These are phyloP conservation scores for Aspergillus bombycis DNA, from an alignment of 2,329 filamentous ascomycete genomes.

Conservation along the genomic window DNA sequence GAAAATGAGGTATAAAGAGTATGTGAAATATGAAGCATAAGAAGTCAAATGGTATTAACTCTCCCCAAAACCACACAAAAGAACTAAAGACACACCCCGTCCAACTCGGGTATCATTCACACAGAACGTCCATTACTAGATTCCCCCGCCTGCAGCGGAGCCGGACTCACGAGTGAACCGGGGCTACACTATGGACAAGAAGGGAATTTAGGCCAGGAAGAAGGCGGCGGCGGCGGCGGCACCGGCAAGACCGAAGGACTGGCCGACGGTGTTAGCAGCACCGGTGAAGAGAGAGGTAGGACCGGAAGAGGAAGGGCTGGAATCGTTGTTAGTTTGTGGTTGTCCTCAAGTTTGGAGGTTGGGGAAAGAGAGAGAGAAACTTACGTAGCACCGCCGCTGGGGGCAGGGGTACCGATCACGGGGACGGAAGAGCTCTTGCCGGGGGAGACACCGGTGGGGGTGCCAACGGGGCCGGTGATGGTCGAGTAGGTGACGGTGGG, in stretches of 20 bases:
- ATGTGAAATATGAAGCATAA: constrained; percentile 21
- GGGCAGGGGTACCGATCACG: constrained; percentile 20
- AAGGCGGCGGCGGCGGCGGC: constrained; percentile 34
- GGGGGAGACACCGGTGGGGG: constrained; percentile 15
- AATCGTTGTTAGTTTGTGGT: neutral
- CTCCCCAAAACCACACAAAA: constrained; percentile 21
- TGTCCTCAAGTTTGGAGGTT: no score
- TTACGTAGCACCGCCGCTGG: constrained; percentile 23
- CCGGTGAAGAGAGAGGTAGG: constrained; percentile 30
- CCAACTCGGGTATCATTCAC: constrained; percentile 9
- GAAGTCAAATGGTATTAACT: constrained; percentile 25
- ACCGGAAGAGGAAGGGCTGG: constrained; percentile 23
- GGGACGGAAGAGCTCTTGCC: constrained; percentile 18
- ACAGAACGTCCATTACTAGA: constrained; percentile 5
- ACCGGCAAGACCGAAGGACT: constrained; percentile 36
- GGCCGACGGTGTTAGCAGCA: constrained; percentile 32
- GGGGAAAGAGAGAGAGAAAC: no score
- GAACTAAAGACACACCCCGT: constrained; percentile 27
- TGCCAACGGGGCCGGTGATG: constrained; percentile 23
- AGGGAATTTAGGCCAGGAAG: constrained; percentile 38
- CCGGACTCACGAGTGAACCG: constrained; percentile 17
- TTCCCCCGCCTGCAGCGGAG: constrained; percentile 10
- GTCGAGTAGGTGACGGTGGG: constrained; percentile 37
- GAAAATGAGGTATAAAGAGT: constrained; percentile 14
- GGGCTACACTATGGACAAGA: constrained; percentile 35